phyloP scores from a whole-genome alignment of 2,329 filamentous ascomycete species.

The Fusarium sp. region DNA sequence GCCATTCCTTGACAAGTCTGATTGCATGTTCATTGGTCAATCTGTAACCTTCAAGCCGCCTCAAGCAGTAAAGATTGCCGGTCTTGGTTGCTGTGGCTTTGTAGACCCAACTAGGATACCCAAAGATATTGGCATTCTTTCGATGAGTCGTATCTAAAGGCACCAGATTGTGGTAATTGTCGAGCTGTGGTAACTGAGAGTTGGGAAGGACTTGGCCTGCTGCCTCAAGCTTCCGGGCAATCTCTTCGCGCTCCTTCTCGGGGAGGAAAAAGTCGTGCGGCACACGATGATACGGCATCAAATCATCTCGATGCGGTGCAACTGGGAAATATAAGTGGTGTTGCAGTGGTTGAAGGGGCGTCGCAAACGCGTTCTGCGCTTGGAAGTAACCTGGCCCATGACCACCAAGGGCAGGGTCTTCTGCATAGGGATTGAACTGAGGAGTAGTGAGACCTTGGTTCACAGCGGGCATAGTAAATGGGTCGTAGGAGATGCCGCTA shows the following conservation, averaged over 20 bases:
- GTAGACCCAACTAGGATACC: conserved; percentile 93
- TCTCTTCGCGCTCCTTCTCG: conserved; percentile 85
- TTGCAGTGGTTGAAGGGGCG: conserved; percentile 74
- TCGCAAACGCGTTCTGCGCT: conserved; percentile 62
- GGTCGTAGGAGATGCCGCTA: conserved; percentile 62
- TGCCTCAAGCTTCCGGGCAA: conserved; percentile 89
- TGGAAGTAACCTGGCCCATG: conserved; percentile 75
- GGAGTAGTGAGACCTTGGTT: conserved; percentile 62
- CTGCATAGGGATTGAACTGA: conserved; percentile 80
- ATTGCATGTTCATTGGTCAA: conserved; percentile 92
- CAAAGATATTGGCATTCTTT: conserved; percentile 82
- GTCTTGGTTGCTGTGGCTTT: conserved; percentile 92
- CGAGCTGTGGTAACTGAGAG: conserved; percentile 79
- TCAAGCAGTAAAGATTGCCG: conserved; percentile 86
- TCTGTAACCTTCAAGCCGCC: conserved; percentile 88
- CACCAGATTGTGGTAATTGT: conserved; percentile 92
- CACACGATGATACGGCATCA: conserved; percentile 85
- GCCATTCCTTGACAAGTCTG: conserved; percentile 87
- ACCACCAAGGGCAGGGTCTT: conserved; percentile 71
- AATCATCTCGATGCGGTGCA: conserved; percentile 82
- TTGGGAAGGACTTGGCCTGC: conserved; percentile 85
- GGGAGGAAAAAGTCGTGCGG: conserved; percentile 93
- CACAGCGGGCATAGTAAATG: conserved; percentile 70
- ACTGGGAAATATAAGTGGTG: conserved; percentile 94
- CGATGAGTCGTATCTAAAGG: conserved; percentile 85